A percentile compares a stretch with the other conserved stretches of the same genome.
Conservation (phyloP, 805 yeast species). For the Pichia membranifaciens region DNA sequence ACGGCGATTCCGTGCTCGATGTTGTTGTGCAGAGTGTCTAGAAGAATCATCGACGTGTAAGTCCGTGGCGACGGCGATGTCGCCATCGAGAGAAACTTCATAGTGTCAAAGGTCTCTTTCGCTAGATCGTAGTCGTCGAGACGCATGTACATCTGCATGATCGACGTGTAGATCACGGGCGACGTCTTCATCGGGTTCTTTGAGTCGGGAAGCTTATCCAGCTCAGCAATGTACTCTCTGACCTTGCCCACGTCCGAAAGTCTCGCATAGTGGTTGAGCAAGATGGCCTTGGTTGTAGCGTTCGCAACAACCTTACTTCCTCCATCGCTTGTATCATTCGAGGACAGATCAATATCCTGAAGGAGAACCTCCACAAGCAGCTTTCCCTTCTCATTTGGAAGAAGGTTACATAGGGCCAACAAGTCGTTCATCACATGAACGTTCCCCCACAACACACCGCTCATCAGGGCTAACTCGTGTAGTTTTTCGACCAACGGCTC, state of each 20-base stretch:
- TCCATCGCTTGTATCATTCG: neutral
- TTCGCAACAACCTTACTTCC: conserved; percentile 27
- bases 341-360: conserved; percentile 20
- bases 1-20: conserved; percentile 73
- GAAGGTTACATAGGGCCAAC: conserved; percentile 28
- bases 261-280: conserved; percentile 42
- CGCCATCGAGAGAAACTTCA: conserved; percentile 68
- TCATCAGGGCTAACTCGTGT: conserved; percentile 30
- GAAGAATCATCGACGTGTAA: conserved; percentile 65
- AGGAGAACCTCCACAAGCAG: conserved; percentile 32
- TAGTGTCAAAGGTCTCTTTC: conserved; percentile 66
- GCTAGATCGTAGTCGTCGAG: conserved; percentile 53
- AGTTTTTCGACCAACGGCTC: conserved; percentile 31
- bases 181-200: conserved; percentile 15
- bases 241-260: conserved; percentile 33
- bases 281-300: conserved; percentile 37
- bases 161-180: conserved; percentile 44
- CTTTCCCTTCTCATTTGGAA: conserved; percentile 17
- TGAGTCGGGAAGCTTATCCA: conserved; percentile 11
- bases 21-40: conserved; percentile 56
- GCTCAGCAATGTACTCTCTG: conserved; percentile 34
- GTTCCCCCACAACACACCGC: conserved; percentile 20
- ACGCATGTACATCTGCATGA: conserved; percentile 56
- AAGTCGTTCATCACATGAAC: conserved; percentile 33
- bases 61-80: conserved; percentile 64